Base-by-base conservation (phyloP, 2,329 filamentous ascomycete genomes). In the Verticillium nonalfalfae region DNA sequence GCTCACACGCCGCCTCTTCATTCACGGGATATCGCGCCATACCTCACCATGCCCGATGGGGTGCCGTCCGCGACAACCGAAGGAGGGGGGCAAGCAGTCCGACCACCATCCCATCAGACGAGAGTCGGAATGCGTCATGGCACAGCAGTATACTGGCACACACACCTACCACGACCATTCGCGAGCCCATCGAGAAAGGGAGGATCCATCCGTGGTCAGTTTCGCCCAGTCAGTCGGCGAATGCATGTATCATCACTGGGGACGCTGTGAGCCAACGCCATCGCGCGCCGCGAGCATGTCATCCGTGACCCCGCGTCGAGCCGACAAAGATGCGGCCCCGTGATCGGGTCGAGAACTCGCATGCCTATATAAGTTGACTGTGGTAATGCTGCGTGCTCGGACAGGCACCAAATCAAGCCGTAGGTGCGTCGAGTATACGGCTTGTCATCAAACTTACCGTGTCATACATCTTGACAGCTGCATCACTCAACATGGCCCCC, bases 401-500 rank as follows among this genome's bases (percentile, higher is more conserved):
- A 7, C 45, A 18, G 10, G 9, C 7, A 26, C 45, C 45, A 7
- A 21, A 50, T 21, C 7, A 9, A 21, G 45, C 45, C 26, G 21
- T 50, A 10, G 45, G 18, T 18, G 7, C 21, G 9, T 21, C 15
- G 18, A 50, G 45, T 50, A 18, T 21, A 50, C 40, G n/a, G n/a
- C n/a, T n/a, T n/a, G n/a, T n/a, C n/a, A n/a, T n/a, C n/a, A 9
- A 50, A 21, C 15, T 2, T 5, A 36, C 35, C 35, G 18, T 26
- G 13, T 4, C n/a, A 11, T 50, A 21, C n/a, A 21, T 18, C 39
- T 3, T 15, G 39, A 45, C 9, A 21, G 10, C 11, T 18, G 35
- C 33, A 54, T 18, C 9, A 13, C 45, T n/a, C 57, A 66, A 14
- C 38, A 75, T 75, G 73, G 72, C 73, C n/a, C 73, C 73, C 38